These are phyloP conservation scores for Penicillium crustosum DNA, from an alignment of 2,329 filamentous ascomycete species.

Conservation along the genomic window DNA sequence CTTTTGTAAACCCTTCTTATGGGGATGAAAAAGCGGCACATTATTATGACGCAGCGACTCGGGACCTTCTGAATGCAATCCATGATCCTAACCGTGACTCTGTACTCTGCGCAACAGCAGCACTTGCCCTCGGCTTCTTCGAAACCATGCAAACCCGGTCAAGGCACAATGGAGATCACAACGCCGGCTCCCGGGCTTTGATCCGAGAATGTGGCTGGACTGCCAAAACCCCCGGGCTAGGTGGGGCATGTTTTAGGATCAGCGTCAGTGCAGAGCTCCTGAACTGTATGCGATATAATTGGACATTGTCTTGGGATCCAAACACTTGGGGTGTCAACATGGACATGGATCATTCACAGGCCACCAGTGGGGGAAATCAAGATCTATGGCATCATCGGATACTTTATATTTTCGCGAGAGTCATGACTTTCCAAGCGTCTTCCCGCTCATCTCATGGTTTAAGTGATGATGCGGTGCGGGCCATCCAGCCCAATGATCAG, in stretches of 20 bases:
- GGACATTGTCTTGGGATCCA: conserved; percentile 83
- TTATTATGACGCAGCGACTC: conserved; percentile 85
- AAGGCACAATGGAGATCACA: conserved; percentile 82
- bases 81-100: conserved; percentile 84
- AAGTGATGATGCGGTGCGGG: conserved; percentile 55
- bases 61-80: conserved; percentile 70
- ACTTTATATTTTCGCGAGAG: conserved; percentile 82
- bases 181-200: conserved; percentile 77
- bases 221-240: conserved; percentile 73
- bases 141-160: conserved; percentile 86
- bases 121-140: conserved; percentile 86
- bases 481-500: conserved; percentile 61
- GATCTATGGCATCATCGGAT: conserved; percentile 88
- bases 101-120: conserved; percentile 79
- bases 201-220: conserved; percentile 92
- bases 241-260: conserved; percentile 89
- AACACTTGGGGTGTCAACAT: conserved; percentile 87
- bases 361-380: conserved; percentile 61
- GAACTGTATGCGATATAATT: conserved; percentile 82
- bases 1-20: conserved; percentile 67
- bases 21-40: conserved; percentile 73
- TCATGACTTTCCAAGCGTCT: conserved; percentile 78
- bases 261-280: conserved; percentile 90
- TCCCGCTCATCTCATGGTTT: conserved; percentile 62
- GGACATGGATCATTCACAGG: conserved; percentile 61